These are phyloP conservation scores for Eruca vesicaria DNA, from an alignment of 441 rosid species.

Conservation along the genomic window DNA sequence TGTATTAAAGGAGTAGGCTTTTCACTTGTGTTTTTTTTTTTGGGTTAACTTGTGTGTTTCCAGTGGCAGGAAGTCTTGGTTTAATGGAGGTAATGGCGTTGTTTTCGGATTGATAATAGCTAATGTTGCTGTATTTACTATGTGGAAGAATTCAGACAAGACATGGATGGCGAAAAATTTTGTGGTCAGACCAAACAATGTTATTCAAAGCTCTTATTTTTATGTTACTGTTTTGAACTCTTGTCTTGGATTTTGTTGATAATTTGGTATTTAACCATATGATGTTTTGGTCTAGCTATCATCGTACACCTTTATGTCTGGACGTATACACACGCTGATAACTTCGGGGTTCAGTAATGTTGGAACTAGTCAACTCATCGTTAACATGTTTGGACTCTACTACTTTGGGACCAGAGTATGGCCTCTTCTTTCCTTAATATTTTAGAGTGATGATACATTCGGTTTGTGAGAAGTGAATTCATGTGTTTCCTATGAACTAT, in stretches of 20 bases:
- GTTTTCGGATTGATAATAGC: too few species aligned
- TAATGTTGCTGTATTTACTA: too few species aligned
- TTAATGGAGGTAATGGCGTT: too few species aligned
- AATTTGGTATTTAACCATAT: conserved; percentile 5
- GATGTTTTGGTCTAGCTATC: conserved; percentile 61
- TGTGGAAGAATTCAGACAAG: not conserved
- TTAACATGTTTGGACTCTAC: conserved; percentile 82
- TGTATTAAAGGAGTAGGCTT: not conserved
- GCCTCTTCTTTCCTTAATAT: conserved; percentile 12
- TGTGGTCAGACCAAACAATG: not conserved
- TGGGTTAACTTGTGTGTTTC: not conserved
- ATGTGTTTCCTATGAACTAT: too few species aligned
- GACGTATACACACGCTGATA: conserved; percentile 66
- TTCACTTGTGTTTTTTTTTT: not conserved
- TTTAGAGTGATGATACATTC: too few species aligned
- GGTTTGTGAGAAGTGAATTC: too few species aligned
- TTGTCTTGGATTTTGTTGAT: conserved; percentile 12
- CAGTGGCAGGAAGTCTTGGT: too few species aligned
- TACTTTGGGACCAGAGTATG: conserved; percentile 76
- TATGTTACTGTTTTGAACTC: not conserved
- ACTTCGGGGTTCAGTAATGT: conserved; percentile 82
- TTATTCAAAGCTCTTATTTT: not conserved
- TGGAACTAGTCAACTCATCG: conserved; percentile 42
- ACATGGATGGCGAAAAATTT: too few species aligned
- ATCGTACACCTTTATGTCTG: conserved; percentile 45